Evolutionary conservation across 306 rosid genomes (phyloP).

Genomic region (Pterocarpus macrocarpus): DNA sequence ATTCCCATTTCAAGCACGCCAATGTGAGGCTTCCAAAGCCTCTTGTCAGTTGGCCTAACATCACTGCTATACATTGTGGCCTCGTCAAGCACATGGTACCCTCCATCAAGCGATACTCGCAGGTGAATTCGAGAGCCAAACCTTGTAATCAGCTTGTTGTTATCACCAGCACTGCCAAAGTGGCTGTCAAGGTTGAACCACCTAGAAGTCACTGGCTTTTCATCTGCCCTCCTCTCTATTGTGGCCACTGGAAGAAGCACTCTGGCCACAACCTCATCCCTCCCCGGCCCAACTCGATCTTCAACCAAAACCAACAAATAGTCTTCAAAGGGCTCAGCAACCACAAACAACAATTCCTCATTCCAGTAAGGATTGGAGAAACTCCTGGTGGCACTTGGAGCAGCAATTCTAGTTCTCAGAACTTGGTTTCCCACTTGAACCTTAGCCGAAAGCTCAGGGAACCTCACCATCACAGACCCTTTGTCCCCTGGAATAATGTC

Average conservation of each 20-base stretch:
- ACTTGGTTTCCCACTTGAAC: slow-evolving; percentile 67
- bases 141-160: slow-evolving; percentile 54
- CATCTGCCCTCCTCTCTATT: slow-evolving; percentile 60
- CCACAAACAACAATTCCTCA: slow-evolving; percentile 70
- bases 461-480: slow-evolving; percentile 56
- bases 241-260: slow-evolving; percentile 52
- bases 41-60: slow-evolving; percentile 69
- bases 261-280: slow-evolving; percentile 63
- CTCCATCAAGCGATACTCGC: slow-evolving; percentile 69
- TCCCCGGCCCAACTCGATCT: slow-evolving; percentile 60
- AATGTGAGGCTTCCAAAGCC: slow-evolving; percentile 71
- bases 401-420: slow-evolving; percentile 58
- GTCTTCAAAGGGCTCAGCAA: slow-evolving; percentile 72
- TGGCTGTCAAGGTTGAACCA: slow-evolving; percentile 68
- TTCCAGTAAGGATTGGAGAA: slow-evolving; percentile 69
- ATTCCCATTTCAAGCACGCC: slow-evolving; percentile 75
- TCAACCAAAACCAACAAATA: slow-evolving; percentile 60
- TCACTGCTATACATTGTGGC: slow-evolving; percentile 73
- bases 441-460: slow-evolving; percentile 63
- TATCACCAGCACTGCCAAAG: slow-evolving; percentile 45
- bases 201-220: slow-evolving; percentile 62
- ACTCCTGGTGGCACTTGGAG: slow-evolving; percentile 56
- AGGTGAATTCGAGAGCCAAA: slow-evolving; percentile 71
- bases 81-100: slow-evolving; percentile 75
- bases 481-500: slow-evolving; percentile 64